Percentiles rank a stretch among this genome's conserved stretches.
phyloP scores from a whole-genome alignment of 768 basidiomycete genomes.

The Holtermannia corniformis region DNA sequence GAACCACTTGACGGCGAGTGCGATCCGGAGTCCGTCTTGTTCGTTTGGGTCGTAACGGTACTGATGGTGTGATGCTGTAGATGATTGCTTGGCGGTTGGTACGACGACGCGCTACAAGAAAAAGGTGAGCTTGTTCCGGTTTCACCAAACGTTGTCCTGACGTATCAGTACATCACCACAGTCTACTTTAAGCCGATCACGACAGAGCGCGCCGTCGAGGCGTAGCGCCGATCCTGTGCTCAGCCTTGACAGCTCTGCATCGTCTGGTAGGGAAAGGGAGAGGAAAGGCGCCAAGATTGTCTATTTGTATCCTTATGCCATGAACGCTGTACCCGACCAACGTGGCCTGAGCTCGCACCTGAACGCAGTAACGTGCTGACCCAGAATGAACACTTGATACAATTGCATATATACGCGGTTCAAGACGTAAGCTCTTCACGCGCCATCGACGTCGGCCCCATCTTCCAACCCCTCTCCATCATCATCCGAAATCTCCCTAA shows the following conservation, averaged over 20 bases:
- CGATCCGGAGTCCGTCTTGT: constrained; percentile 79
- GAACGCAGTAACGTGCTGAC: no score
- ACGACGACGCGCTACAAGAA: constrained; percentile 82
- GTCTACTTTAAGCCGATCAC: constrained; percentile 63
- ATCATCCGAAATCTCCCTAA: constrained; percentile 12
- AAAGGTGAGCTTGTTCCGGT: constrained; percentile 63
- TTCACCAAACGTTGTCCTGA: constrained; percentile 12
- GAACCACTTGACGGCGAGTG: constrained; percentile 89
- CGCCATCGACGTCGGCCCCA: constrained; percentile 33
- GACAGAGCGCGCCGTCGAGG: not conserved
- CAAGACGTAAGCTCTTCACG: no score
- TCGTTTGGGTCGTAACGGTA: not conserved
- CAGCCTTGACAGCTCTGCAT: not conserved
- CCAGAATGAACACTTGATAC: no score
- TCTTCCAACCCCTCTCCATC: constrained; percentile 48
- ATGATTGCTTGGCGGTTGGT: constrained; percentile 59
- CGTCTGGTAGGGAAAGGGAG: not conserved
- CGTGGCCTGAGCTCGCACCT: no score
- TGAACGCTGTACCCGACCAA: no score
- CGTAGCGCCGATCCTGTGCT: not conserved
- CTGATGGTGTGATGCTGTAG: not conserved
- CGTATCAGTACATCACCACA: constrained; percentile 65
- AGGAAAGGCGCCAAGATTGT: no score
- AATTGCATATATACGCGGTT: no score
- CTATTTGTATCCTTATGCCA: no score